A percentile compares a stretch with the other conserved stretches of the same genome.
These are phyloP conservation scores for Cystobasidiaceae sp. DNA, from an alignment of 1,284 basidiomycete genomes.

Conservation along the genomic window DNA sequence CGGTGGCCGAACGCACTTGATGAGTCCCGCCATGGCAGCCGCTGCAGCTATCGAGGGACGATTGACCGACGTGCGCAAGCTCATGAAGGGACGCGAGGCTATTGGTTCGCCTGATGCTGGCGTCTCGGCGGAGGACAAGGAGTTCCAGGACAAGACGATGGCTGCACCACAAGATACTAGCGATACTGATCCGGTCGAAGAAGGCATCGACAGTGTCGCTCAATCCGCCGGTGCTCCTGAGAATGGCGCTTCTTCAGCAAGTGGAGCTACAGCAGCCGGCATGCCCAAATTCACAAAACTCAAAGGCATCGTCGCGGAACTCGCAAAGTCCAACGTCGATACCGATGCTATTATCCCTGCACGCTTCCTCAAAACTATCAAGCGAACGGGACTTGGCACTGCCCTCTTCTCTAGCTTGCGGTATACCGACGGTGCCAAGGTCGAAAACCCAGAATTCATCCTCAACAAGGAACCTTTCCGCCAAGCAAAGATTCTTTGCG, in stretches of 20 bases:
- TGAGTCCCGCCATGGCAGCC: slow-evolving; percentile 93
- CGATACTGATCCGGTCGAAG: slow-evolving; percentile 41
- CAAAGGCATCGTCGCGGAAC: slow-evolving; percentile 79
- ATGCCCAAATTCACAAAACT: slow-evolving; percentile 72
- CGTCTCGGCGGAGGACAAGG: slow-evolving; percentile 43
- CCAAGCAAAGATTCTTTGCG: slow-evolving; percentile 76
- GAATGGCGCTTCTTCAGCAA: slow-evolving; percentile 45
- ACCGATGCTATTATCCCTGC: slow-evolving; percentile 93
- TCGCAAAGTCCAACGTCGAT: slow-evolving; percentile 88
- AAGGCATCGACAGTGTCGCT: slow-evolving; percentile 44
- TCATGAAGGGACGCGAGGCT: slow-evolving; percentile 49
- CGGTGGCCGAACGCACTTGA: slow-evolving; percentile 84
- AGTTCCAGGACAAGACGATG: slow-evolving; percentile 37
- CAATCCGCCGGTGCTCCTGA: slow-evolving; percentile 32
- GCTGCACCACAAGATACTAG: slow-evolving; percentile 32
- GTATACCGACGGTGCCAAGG: slow-evolving; percentile 69
- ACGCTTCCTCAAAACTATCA: slow-evolving; percentile 85
- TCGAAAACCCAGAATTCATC: slow-evolving; percentile 74
- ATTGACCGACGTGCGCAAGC: slow-evolving; percentile 79
- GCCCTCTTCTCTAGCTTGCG: slow-evolving; percentile 82
- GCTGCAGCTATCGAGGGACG: slow-evolving; percentile 85
- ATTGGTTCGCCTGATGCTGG: slow-evolving; percentile 72
- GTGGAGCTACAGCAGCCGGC: slow-evolving; percentile 55
- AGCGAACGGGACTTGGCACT: slow-evolving; percentile 84
- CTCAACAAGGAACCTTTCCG: slow-evolving; percentile 81